Evolutionary conservation across 257 asterid species (phyloP), one percentile per base, ranked within the genome.

Genomic region (Solanum chmielewskii): DNA sequence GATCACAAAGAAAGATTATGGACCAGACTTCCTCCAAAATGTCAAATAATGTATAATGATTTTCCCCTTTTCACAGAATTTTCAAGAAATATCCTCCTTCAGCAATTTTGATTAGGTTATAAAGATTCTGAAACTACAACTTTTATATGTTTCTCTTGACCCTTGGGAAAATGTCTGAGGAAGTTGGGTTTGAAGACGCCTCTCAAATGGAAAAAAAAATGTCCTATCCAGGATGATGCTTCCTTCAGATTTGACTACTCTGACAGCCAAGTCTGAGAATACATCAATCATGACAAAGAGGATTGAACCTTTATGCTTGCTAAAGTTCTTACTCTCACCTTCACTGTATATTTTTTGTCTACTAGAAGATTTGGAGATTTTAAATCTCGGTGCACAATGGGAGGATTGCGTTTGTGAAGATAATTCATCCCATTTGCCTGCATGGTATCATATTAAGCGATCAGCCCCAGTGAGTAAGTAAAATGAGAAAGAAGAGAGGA

Each of bases 391-490:
- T 96, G 99, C 91, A 96, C 98, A 90, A 96, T 89, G 44, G 99
- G 99, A 89, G 99, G 99, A 80, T 92, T 96, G 89, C 92, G 92
- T 88, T 91, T 95, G 90, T 96, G 99, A 90, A 96, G 98, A 92
- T 96, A 95, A 90, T 94, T 96, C 98, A 96, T 94, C 83, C 98
- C 99, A 86, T 95, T 95, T 59, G 97, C 98, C 99, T 96, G 95
- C 83, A 92, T 37, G 84, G 87, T 62, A 89, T 25, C 78, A 86
- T 13, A 87, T 42, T 21, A 73, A 86, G 68, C 20, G 52, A 83
- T 80, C 74, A 56, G 69, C 39, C 86, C 73, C 66, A 89, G 29
- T 41, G 75, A 14, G 83, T 60, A 49, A 71, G 83, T 41, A 90
- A 88, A 87, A 83, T 25, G 70, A 68, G 71, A 33, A 49, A 84